Percentiles rank a stretch among this genome's conserved stretches.
phyloP scores from a whole-genome alignment of 805 yeast species.

The Vanderwaltozyma yarrowii region DNA sequence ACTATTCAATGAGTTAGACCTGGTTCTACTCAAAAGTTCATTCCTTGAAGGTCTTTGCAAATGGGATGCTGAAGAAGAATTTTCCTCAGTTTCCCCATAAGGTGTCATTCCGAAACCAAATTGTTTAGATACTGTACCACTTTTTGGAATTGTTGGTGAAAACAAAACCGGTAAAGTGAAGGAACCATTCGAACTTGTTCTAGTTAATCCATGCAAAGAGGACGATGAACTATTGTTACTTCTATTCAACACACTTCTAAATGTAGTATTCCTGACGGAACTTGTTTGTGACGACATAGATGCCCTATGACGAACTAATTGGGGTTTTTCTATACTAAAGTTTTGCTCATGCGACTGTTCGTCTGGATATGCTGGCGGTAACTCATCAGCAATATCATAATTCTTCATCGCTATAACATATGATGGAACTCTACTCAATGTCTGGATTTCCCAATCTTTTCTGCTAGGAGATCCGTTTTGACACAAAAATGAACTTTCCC shows the following conservation, averaged over 20 bases:
- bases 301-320: constrained; percentile 19
- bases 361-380: constrained; percentile 58
- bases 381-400: constrained; percentile 36
- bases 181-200: constrained; percentile 9
- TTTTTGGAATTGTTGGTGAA: constrained; percentile 6
- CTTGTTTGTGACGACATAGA: constrained; percentile 9
- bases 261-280: constrained; percentile 3
- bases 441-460: constrained; percentile 34
- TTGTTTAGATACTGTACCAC: constrained; percentile 15
- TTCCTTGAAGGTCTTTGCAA: background rate
- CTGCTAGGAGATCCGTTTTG: constrained; percentile 15
- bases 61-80: background rate
- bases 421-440: constrained; percentile 68
- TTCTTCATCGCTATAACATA: constrained; percentile 67
- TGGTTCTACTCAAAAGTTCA: background rate
- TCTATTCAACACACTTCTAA: constrained; percentile 13
- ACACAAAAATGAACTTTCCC: constrained; percentile 42
- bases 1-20: constrained; percentile 1
- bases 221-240: constrained; percentile 21
- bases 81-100: background rate
- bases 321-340: constrained; percentile 18
- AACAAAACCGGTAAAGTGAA: constrained; percentile 3
- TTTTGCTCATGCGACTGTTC: background rate
- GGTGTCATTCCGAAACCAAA: constrained; percentile 26
- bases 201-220: constrained; percentile 13